These are phyloP conservation scores for Carpinus viminea DNA, from an alignment of 306 rosid species.

Conservation along the genomic window DNA sequence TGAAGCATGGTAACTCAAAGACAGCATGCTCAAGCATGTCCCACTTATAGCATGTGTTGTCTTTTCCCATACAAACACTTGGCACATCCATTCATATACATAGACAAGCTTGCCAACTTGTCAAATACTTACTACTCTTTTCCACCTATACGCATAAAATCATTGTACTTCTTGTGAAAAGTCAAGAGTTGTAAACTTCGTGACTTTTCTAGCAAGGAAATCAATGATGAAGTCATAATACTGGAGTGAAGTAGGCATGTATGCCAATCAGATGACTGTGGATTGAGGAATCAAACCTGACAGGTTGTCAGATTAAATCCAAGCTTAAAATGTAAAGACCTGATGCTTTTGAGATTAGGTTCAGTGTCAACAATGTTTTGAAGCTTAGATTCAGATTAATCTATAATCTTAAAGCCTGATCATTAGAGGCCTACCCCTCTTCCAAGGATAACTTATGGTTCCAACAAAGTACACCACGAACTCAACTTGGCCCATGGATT, in stretches of 20 bases:
- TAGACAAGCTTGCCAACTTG: not conserved
- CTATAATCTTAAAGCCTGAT: not conserved
- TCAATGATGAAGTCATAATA: not conserved
- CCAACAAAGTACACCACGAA: not conserved
- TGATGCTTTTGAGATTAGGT: not conserved
- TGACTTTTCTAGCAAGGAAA: not conserved
- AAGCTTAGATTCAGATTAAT: not conserved
- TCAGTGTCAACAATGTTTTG: not conserved
- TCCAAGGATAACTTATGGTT: not conserved
- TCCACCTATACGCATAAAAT: not conserved
- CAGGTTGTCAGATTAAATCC: not conserved
- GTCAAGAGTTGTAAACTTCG: not conserved
- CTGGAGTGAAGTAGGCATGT: not conserved
- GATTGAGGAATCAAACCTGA: not conserved
- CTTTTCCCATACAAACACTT: not conserved
- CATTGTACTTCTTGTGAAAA: not conserved
- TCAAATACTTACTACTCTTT: not conserved
- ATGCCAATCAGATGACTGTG: not conserved
- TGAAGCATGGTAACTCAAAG: not conserved
- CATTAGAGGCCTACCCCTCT: not conserved
- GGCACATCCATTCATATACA: not conserved
- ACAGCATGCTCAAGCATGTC: slow-evolving; percentile 1
- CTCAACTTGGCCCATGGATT: not conserved
- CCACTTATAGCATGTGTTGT: not conserved
- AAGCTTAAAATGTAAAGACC: not conserved